Percentiles rank a stretch among this genome's conserved stretches.
phyloP scores from a whole-genome alignment of 768 basidiomycete species.

The Steccherinum ochraceum region DNA sequence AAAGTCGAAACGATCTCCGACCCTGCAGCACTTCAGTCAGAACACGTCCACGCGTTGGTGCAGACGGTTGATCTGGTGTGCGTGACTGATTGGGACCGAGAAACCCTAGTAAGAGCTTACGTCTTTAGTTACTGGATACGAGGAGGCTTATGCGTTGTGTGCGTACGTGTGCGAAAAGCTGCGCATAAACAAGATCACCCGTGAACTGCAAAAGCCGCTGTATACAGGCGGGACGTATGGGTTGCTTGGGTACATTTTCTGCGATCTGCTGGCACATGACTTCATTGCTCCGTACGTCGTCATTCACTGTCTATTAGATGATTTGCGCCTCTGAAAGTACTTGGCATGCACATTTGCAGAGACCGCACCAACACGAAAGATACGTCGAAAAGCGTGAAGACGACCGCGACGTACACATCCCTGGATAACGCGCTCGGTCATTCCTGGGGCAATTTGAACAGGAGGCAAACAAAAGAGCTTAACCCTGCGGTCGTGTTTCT shows the following conservation, averaged over 20 bases:
- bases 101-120: conserved; percentile 55
- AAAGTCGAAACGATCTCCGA: conserved; percentile 62
- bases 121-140: not conserved
- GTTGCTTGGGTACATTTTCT: conserved; percentile 88
- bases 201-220: conserved; percentile 68
- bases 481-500: conserved; percentile 69
- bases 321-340: no score
- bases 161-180: no score
- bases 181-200: conserved; percentile 72
- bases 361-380: conserved; percentile 59
- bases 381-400: conserved; percentile 51
- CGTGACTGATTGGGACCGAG: conserved; percentile 70
- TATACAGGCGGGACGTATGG: conserved; percentile 94
- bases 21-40: conserved; percentile 39
- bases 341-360: conserved; percentile 8
- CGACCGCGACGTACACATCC: conserved; percentile 58
- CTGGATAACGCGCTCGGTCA: conserved; percentile 57
- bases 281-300: conserved; percentile 74
- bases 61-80: conserved; percentile 79
- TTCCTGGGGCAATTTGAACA: conserved; percentile 64
- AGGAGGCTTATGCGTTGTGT: no score
- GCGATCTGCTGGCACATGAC: conserved; percentile 83
- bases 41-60: conserved; percentile 52
- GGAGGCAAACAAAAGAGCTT: conserved; percentile 76
- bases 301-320: not conserved